A percentile compares a stretch with the other conserved stretches of the same genome.
phyloP scores from a whole-genome alignment of 169 alveolate genomes.

The Plasmodium vivax region DNA sequence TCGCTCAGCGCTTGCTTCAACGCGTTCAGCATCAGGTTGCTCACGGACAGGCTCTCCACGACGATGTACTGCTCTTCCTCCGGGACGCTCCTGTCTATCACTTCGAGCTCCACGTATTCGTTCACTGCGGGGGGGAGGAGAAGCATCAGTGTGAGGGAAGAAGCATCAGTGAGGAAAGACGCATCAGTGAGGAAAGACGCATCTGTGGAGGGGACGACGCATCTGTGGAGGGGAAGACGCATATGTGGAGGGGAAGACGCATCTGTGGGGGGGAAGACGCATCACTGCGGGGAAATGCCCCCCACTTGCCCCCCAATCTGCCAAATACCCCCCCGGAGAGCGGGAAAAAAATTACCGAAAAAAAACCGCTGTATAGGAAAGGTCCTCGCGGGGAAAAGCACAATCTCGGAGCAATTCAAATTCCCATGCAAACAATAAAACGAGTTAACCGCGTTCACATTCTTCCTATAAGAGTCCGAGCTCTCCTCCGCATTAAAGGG shows the following conservation, averaged over 20 bases:
- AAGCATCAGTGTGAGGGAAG: constrained; percentile 2
- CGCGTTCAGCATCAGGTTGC: constrained; percentile 40
- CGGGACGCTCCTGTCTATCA: constrained; percentile 17
- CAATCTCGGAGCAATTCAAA: constrained; percentile 31
- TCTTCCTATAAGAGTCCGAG: constrained; percentile 18
- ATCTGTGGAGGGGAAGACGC: too few relatives aligned
- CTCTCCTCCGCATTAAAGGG: constrained; percentile 15
- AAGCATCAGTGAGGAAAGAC: too few relatives aligned
- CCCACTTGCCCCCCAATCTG: too few relatives aligned
- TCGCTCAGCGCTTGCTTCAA: constrained; percentile 43
- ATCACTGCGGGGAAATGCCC: neutral
- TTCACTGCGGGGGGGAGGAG: constrained; percentile 9
- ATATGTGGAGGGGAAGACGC: neutral
- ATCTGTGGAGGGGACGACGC: too few relatives aligned
- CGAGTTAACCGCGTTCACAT: constrained; percentile 37
- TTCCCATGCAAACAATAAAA: constrained; percentile 73
- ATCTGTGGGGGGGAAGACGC: neutral
- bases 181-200: too few relatives aligned
- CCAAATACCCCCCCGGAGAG: neutral
- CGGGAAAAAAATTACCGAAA: constrained; percentile 37
- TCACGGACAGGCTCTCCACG: constrained; percentile 11
- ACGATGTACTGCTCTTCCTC: constrained; percentile 45
- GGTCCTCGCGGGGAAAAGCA: constrained; percentile 50
- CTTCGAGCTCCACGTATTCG: constrained; percentile 54
- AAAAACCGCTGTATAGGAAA: constrained; percentile 65